Base-by-base conservation (phyloP, 257 asterid species). In the Nemophila menziesii region DNA sequence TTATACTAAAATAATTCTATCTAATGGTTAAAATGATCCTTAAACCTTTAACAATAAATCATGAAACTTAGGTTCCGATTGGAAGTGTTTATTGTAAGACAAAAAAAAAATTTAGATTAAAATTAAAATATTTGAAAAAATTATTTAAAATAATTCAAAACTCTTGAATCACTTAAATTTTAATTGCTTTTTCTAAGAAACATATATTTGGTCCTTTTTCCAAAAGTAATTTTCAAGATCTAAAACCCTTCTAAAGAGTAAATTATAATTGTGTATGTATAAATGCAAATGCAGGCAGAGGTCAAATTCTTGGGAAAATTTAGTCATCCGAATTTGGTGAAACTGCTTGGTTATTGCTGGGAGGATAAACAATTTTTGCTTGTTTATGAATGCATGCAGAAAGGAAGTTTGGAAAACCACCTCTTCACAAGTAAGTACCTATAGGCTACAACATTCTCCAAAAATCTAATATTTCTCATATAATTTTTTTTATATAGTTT, bases 251-350 rank as follows among this genome's bases (percentile, higher is more conserved):
- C n/a, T n/a, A n/a, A n/a, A n/a, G n/a, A n/a, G n/a, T n/a, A n/a
- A n/a, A 19, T 13, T 2, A 17, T 17, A 16, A 5, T 0, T 16
- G 19, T 17, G 3, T 10, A 39, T 2, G 8, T 14, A 7, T 40
- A 5, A 18, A 19, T 16, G n/a, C 18, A 49, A 46, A 22, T 67
- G 75, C 87, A 84, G 98, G 93, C 95, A 4, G 98, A 89, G 52
- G 93, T 89, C n/a, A 74, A 81, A 55, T 84, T 80, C 52, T 50
- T 89, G 64, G 98, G 98, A 22, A 84, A 80, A 60, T 78, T 78
- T 46, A 58, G 82, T 33, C 98, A 89, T 20, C 95, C 98, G 0
- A 83, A 89, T 62, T 77, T 89, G 4, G 95, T 89, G 0, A 84
- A 74, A 66, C 19, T 89, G 29, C 22, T 84, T 37, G 98, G 98